These are phyloP conservation scores for Naganishia randhawae DNA, from an alignment of 768 basidiomycete genomes.

Conservation along the genomic window DNA sequence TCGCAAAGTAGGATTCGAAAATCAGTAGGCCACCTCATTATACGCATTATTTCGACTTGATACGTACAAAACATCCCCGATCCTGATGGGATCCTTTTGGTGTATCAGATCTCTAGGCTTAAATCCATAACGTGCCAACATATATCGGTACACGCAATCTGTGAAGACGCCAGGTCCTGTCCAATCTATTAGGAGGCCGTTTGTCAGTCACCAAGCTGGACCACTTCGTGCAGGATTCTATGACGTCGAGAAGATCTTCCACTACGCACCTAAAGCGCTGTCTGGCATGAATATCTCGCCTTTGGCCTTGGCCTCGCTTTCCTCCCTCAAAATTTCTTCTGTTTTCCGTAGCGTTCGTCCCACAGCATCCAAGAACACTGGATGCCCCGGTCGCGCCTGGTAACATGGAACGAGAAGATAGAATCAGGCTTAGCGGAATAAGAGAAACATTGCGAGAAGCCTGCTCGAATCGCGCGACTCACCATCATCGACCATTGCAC, in stretches of 20 bases:
- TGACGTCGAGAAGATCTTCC: no score
- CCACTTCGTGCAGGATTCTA: background rate
- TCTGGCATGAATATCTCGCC: conserved; percentile 37
- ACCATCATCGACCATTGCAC: conserved; percentile 44
- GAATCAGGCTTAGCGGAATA: no score
- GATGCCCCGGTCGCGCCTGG: conserved; percentile 33
- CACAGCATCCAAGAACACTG: conserved; percentile 38
- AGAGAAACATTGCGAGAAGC: background rate
- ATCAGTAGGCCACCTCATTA: no score
- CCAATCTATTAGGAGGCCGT: conserved; percentile 27
- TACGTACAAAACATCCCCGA: conserved; percentile 34
- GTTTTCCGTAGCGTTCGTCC: conserved; percentile 36
- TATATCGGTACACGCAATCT: conserved; percentile 40
- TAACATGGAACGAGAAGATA: background rate
- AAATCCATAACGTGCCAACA: conserved; percentile 41
- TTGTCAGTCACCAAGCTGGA: background rate
- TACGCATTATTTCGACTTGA: no score
- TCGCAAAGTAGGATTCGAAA: no score
- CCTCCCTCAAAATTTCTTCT: conserved; percentile 29
- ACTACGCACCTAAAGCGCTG: conserved; percentile 32
- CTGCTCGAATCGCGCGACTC: background rate
- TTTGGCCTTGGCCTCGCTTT: conserved; percentile 28
- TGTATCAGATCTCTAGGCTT: conserved; percentile 37
- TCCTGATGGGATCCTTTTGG: conserved; percentile 34
- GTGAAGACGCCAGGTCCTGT: conserved; percentile 41